These are phyloP conservation scores for Thraustochytrium striatum DNA, from an alignment of 352 stramenopile species.

Conservation along the genomic window DNA sequence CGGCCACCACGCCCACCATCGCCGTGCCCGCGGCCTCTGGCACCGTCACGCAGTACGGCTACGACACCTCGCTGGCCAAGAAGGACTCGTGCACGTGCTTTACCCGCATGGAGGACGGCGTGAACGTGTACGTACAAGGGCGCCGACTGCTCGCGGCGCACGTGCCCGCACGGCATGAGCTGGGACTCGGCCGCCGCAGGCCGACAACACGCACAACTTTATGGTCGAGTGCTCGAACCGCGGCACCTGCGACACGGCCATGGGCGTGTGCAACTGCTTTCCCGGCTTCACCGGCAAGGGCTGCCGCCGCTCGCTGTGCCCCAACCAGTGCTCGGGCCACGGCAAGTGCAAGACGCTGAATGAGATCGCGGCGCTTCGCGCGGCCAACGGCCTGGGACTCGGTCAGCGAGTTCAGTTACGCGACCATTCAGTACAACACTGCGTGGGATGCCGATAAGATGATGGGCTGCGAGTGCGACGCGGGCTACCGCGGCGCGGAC, in stretches of 20 bases:
- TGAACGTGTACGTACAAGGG: slow-evolving; percentile 35
- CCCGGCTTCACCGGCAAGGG: slow-evolving; percentile 79
- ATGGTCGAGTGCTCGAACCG: slow-evolving; percentile 73
- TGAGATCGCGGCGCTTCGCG: slow-evolving; percentile 67
- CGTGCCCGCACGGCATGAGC: slow-evolving; percentile 34
- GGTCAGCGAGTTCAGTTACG: slow-evolving; percentile 34
- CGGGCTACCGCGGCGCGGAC: slow-evolving; percentile 86
- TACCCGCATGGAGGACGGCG: slow-evolving; percentile 26
- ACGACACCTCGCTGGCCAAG: slow-evolving; percentile 6
- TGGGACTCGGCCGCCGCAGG: slow-evolving; percentile 12
- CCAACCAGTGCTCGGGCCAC: slow-evolving; percentile 75
- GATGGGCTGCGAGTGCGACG: slow-evolving; percentile 88
- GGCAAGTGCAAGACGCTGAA: slow-evolving; percentile 86
- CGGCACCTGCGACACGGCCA: slow-evolving; percentile 72
- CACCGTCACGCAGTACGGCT: slow-evolving; percentile 22
- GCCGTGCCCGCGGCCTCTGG: background rate
- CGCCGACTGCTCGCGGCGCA: slow-evolving; percentile 44
- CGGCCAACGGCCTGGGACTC: slow-evolving; percentile 33
- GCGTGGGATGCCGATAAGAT: slow-evolving; percentile 88
- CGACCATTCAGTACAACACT: slow-evolving; percentile 40
- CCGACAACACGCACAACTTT: slow-evolving; percentile 17
- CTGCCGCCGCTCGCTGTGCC: slow-evolving; percentile 73
- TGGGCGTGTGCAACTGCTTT: slow-evolving; percentile 79
- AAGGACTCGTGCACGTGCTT: slow-evolving; percentile 50
- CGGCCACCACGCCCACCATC: background rate